These are phyloP conservation scores for Alternaria viburni DNA, from an alignment of 2,329 filamentous ascomycete species.

Conservation along the genomic window DNA sequence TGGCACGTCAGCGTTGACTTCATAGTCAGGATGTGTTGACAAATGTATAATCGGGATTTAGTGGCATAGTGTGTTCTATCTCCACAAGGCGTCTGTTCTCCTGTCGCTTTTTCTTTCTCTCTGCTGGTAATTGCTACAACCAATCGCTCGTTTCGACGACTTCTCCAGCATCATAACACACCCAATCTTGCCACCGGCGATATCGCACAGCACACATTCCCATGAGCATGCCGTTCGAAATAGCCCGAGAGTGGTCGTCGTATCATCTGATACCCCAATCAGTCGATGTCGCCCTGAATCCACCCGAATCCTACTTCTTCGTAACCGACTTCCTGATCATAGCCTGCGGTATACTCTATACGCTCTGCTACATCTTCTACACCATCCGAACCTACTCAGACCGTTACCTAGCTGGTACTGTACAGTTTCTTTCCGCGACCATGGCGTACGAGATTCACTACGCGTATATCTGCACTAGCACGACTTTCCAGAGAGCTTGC, in stretches of 20 bases:
- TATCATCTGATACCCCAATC: conserved; percentile 61
- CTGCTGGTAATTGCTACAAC: neutral
- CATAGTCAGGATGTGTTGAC: neutral
- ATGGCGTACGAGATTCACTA: conserved; percentile 53
- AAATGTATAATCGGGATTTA: neutral
- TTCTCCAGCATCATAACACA: neutral
- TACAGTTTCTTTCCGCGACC: conserved; percentile 35
- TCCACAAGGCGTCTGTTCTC: neutral
- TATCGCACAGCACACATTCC: neutral
- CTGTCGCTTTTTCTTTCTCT: neutral
- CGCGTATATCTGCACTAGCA: conserved; percentile 45
- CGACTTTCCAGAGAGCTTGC: conserved; percentile 41
- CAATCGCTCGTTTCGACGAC: neutral
- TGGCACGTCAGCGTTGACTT: conserved; percentile 21
- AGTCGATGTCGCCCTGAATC: conserved; percentile 51
- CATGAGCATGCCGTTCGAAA: conserved; percentile 38
- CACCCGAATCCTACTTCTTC: conserved; percentile 50
- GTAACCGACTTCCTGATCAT: conserved; percentile 52
- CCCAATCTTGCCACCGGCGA: neutral
- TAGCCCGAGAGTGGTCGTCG: conserved; percentile 43
- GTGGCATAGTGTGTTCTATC: neutral
- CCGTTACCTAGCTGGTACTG: conserved; percentile 42
- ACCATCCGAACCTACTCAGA: conserved; percentile 47
- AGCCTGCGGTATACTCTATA: conserved; percentile 49
- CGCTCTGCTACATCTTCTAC: conserved; percentile 52